phyloP scores from a whole-genome alignment of 805 yeast genomes.

The Yamadazyma takamatsuzukensis region DNA sequence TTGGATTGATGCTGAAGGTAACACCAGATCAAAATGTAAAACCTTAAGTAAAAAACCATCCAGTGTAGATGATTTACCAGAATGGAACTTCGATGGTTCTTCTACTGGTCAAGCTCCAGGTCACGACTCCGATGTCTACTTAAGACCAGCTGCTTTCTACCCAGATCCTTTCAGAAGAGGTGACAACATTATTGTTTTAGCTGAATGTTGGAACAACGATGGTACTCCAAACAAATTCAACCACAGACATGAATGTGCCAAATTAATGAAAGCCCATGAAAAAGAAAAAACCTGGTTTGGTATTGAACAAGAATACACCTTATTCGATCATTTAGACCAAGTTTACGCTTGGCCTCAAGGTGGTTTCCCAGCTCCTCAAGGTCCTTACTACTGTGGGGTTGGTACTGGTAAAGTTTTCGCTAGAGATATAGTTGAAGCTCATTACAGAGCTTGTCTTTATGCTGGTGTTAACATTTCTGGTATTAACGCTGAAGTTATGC shows the following conservation, averaged over 20 bases:
- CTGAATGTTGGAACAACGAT: slow-evolving; percentile 97
- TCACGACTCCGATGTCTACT: slow-evolving; percentile 89
- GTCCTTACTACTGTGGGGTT: slow-evolving; percentile 99
- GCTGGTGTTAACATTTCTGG: slow-evolving; percentile 91
- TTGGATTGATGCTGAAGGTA: slow-evolving; percentile 94
- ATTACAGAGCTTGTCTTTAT: slow-evolving; percentile 95
- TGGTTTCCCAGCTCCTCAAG: slow-evolving; percentile 99
- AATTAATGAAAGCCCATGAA: slow-evolving; percentile 89
- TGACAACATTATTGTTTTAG: slow-evolving; percentile 89
- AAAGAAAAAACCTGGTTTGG: slow-evolving; percentile 93
- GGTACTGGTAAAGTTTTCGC: slow-evolving; percentile 98
- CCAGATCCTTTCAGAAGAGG: slow-evolving; percentile 98
- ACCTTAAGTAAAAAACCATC: slow-evolving; percentile 69
- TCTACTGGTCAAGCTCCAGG: slow-evolving; percentile 99
- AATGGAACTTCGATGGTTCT: slow-evolving; percentile 99
- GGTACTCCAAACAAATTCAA: slow-evolving; percentile 98
- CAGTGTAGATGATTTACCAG: slow-evolving; percentile 84
- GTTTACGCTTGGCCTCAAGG: slow-evolving; percentile 99
- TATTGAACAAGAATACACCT: slow-evolving; percentile 97
- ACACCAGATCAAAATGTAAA: slow-evolving; percentile 90
- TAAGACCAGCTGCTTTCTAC: slow-evolving; percentile 93
- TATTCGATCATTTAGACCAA: slow-evolving; percentile 85
- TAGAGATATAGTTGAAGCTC: slow-evolving; percentile 98
- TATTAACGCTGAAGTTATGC: slow-evolving; percentile 99
- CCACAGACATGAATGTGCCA: slow-evolving; percentile 96